A percentile compares a stretch with the other conserved stretches of the same genome.
These are phyloP conservation scores for Garcia nutans DNA, from an alignment of 345 rosid species.

Conservation along the genomic window DNA sequence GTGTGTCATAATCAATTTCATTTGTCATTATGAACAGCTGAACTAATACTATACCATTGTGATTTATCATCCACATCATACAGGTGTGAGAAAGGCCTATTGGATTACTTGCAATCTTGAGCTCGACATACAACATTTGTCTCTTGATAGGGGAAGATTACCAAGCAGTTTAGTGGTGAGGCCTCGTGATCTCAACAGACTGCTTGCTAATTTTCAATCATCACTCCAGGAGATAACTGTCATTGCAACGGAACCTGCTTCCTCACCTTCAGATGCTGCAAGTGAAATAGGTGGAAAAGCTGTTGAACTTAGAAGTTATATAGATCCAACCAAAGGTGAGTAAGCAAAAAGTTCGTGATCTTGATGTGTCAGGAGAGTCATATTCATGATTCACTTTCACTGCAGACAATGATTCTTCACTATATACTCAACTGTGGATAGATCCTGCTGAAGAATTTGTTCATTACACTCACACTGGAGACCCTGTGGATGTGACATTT, in stretches of 20 bases:
- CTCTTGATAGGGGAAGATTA: conserved; percentile 77
- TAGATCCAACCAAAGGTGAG: conserved; percentile 83
- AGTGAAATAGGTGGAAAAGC: conserved; percentile 87
- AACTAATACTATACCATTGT: neutral
- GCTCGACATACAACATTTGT: conserved; percentile 77
- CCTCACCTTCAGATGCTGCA: conserved; percentile 66
- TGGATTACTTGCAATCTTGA: conserved; percentile 92
- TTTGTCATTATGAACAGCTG: conserved; percentile 11
- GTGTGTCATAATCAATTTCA: conserved; percentile 8
- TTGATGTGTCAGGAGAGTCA: conserved; percentile 2
- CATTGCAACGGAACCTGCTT: conserved; percentile 70
- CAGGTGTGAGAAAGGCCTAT: conserved; percentile 79
- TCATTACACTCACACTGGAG: conserved; percentile 73
- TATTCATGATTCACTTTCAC: conserved; percentile 25
- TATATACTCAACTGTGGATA: conserved; percentile 93
- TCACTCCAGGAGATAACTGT: conserved; percentile 94
- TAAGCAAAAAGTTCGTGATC: conserved; percentile 2
- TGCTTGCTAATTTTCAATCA: conserved; percentile 91
- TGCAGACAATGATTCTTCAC: conserved; percentile 71
- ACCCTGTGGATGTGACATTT: conserved; percentile 90
- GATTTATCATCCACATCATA: conserved; percentile 6
- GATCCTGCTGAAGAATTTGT: conserved; percentile 93
- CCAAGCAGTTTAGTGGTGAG: conserved; percentile 71
- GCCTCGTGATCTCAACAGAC: conserved; percentile 79
- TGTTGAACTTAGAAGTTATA: conserved; percentile 87